Evolutionary conservation across 2,329 filamentous ascomycete genomes (phyloP), one percentile per base, ranked within the genome.

Genomic region (Curvularia hawaiiensis): DNA sequence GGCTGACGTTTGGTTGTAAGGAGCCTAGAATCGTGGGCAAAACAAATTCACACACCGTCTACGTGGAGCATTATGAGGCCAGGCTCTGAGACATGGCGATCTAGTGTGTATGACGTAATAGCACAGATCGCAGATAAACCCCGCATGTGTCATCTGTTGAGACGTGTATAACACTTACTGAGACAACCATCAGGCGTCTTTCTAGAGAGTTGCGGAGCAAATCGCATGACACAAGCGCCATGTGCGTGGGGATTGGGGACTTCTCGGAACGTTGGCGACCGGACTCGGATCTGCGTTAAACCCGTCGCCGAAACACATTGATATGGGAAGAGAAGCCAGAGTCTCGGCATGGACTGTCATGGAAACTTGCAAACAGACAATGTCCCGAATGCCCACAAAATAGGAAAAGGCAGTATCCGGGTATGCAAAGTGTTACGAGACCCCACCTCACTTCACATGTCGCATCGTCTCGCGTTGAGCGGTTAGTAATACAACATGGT

Each of bases 381-480:
- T 41, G 41, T 50, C 28, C 51, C 11, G 47, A 31, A 31, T 30
- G 11, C 31, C 26, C 22, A 45, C 47, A 35, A 38, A 50, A 18
- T 49, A 52, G 49, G 47, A 33, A 55, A 52, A 41, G 53, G 18
- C 26, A 33, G 40, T 24, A 46, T 40, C 16, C 12, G 22, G 24
- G 26, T 35, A 49, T 31, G 48, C 50, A 44, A 56, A 38, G 20
- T 26, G 45, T 33, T 24, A 35, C 22, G 26, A 20, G 33, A 22
- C 26, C 26, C 53, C 53, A 50, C 43, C 53, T 41, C 20, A 41
- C 20, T 52, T 41, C 18, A 44, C 31, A 24, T 52, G 26, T 52
- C 28, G 28, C 48, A 38, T 31, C 11, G 16, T 40, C 22, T 35
- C 33, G 26, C 53, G 24, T 46, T 30, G 48, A 28, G 50, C 30